Conservation (phyloP, 352 stramenopile genomes). For the Phytophthora lateralis region DNA sequence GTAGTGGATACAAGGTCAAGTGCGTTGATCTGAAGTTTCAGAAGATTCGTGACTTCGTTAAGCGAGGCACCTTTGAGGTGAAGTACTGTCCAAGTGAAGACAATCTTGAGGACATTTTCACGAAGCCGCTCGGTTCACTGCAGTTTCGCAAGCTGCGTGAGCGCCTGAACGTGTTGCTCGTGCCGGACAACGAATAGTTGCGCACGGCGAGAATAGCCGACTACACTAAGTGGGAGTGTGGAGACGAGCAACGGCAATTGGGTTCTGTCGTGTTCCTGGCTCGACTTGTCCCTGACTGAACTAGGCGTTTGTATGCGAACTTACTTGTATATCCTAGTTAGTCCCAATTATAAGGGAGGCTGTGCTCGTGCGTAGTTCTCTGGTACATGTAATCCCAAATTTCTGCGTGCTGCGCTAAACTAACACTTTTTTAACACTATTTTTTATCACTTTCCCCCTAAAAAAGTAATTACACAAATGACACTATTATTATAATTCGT, state of each 20-base stretch:
- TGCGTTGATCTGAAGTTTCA: conserved; percentile 16
- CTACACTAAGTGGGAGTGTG: background rate
- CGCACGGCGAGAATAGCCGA: background rate
- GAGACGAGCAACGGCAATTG: conserved; percentile 2
- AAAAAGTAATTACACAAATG: too few species aligned
- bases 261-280: conserved; percentile 1
- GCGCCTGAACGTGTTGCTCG: conserved; percentile 1
- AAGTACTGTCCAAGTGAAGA: conserved; percentile 7
- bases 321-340: background rate
- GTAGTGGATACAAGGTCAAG: conserved; percentile 5
- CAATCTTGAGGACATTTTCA: conserved; percentile 9
- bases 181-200: background rate
- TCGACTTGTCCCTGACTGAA: background rate
- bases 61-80: conserved; percentile 8
- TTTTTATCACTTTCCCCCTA: too few species aligned
- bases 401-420: too few species aligned
- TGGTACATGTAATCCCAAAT: conserved; percentile 4
- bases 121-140: conserved; percentile 9
- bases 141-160: conserved; percentile 5
- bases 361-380: background rate
- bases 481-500: too few species aligned
- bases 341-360: background rate
- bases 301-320: background rate
- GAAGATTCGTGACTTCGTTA: conserved; percentile 12
- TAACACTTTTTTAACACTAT: too few species aligned